Evolutionary conservation across 371 early-diverging fungal genomes (phyloP).

Genomic region (Nosema bombycis): DNA sequence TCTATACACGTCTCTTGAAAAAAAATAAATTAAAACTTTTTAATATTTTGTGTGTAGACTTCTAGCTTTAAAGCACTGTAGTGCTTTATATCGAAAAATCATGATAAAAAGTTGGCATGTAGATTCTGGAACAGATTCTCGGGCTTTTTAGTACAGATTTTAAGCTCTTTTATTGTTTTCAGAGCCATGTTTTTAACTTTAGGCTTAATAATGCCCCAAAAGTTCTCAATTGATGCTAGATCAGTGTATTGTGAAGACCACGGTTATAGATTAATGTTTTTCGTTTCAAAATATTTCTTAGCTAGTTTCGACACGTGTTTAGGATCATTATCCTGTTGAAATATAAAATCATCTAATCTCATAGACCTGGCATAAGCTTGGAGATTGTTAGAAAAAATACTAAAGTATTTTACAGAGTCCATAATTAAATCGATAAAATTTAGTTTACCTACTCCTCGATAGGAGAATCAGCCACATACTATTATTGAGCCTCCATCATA

Average conservation of each 20-base stretch:
- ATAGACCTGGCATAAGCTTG: background rate
- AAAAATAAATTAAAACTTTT: background rate
- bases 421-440: background rate
- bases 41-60: background rate
- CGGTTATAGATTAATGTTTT: background rate
- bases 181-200: background rate
- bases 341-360: background rate
- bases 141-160: background rate
- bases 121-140: background rate
- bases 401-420: background rate
- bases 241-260: background rate
- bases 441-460: background rate
- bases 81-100: background rate
- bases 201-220: background rate
- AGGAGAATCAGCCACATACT: background rate
- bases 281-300: background rate
- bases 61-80: background rate
- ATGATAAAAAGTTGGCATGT: background rate
- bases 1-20: no score
- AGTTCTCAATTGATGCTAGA: background rate
- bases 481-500: background rate
- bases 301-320: background rate
- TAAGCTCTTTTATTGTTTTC: background rate
- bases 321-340: background rate
- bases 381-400: background rate